phyloP scores from a whole-genome alignment of 164 flowering plant species.

The Berberis thunbergii region DNA sequence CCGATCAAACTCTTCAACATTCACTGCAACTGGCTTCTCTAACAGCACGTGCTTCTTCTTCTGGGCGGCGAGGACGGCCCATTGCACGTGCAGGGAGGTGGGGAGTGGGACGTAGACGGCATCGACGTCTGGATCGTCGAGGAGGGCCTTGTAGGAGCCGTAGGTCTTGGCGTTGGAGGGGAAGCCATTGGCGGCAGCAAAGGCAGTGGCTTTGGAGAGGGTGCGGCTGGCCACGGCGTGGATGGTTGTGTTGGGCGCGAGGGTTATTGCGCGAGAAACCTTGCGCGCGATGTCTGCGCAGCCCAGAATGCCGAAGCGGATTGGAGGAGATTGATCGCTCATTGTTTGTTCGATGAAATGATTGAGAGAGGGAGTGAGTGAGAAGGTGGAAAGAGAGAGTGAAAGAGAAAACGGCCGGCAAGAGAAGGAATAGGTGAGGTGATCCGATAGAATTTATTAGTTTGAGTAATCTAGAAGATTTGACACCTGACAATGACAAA shows the following conservation, averaged over 20 bases:
- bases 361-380: no score
- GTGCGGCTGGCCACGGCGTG: conserved; percentile 31
- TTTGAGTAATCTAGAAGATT: no score
- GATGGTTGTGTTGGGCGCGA: conserved; percentile 22
- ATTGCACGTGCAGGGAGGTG: conserved; percentile 25
- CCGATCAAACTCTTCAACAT: conserved; percentile 18
- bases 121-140: conserved; percentile 23
- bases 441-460: no score
- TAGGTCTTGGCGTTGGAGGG: conserved; percentile 12
- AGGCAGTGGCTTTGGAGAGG: conserved; percentile 18
- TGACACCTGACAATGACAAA: no score
- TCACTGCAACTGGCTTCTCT: conserved; percentile 30
- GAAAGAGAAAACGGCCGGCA: no score
- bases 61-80: conserved; percentile 29
- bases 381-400: no score
- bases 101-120: conserved; percentile 37
- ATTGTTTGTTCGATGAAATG: conserved; percentile 1
- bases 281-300: conserved; percentile 27
- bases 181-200: conserved; percentile 16
- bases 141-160: conserved; percentile 24
- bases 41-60: conserved; percentile 32
- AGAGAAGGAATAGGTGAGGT: no score
- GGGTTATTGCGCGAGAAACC: conserved; percentile 19
- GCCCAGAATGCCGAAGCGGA: conserved; percentile 29
- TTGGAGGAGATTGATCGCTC: conserved; percentile 1